Base-by-base conservation (phyloP, 192 early-diverging fungal species). In the Coemansia sp. region DNA sequence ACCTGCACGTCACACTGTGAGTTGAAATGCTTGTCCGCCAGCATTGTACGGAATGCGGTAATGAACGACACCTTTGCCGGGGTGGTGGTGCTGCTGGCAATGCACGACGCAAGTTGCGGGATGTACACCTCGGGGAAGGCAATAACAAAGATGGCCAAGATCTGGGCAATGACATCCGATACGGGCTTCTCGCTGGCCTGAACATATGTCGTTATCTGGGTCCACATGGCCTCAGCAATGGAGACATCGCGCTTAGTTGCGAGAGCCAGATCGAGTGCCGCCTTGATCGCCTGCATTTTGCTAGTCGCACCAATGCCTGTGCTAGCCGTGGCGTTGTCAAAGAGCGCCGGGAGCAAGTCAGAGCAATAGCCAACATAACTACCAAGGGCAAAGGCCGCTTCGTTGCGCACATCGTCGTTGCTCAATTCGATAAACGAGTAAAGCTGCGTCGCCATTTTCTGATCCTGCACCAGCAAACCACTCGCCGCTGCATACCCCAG, bases 371-470 rank as follows among this genome's bases (percentile, higher is more conserved):
- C 74, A 22, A 67, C 71, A 32, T 82, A 74, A 40, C 60, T 68
- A 10, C 79, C 79, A 22, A 82, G 62, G 6, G 79, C 79, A 34
- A 62, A 53, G 8, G 74, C 79, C 1, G 79, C 79, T 44, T 82
- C 79, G 44, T 42, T 56, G 50, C 79, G 79, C 59, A 82, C 64
- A n/a, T 74, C 74, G 19, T 72, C 74, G 48, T 71, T 29, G 15
- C 31, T 58, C 2, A 68, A 74, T 5, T 50, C 46, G 22, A 60
- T 40, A 24, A 71, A 71, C 48, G 40, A 56, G 29, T 68, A 42
- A 38, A 82, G 55, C 68, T 59, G 68, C 8, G 62, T 64, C 7
- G 46, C 42, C 45, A 74, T 58, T 12, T 39, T 34, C 2, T 48
- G 15, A 58, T 50, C 69, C 38, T 71, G 63, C 4, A 46, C 48